These are phyloP conservation scores for Xylaria hypoxylon DNA, from an alignment of 2,329 filamentous ascomycete species.

Conservation along the genomic window DNA sequence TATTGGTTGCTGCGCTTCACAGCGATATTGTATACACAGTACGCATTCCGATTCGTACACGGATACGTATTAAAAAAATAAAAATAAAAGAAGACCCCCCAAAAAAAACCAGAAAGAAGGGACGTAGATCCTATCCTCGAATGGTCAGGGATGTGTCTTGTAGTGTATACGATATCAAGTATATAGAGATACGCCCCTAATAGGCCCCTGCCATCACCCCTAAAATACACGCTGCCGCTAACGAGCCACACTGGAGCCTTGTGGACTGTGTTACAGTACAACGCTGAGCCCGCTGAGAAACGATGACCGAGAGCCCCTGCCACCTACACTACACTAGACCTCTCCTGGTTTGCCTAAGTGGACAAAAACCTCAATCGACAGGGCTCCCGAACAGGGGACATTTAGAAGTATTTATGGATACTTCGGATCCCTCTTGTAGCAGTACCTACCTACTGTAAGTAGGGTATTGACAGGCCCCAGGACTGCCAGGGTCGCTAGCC, in stretches of 20 bases:
- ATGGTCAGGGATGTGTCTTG: constrained; percentile 27
- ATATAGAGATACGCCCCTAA: constrained; percentile 39
- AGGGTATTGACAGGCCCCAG: constrained; percentile 1
- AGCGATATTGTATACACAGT: constrained; percentile 20
- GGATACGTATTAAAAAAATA: constrained; percentile 16
- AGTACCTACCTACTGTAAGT: background rate
- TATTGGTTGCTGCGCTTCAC: background rate
- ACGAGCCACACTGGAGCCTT: constrained; percentile 45
- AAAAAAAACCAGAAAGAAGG: constrained; percentile 1
- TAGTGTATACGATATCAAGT: constrained; percentile 34
- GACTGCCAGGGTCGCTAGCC: constrained; percentile 41
- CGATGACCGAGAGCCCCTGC: constrained; percentile 35
- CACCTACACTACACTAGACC: background rate
- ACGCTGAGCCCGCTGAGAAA: constrained; percentile 41
- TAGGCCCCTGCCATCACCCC: constrained; percentile 34
- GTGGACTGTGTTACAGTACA: constrained; percentile 43
- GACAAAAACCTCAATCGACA: constrained; percentile 26
- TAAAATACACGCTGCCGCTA: constrained; percentile 45
- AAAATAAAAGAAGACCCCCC: too few relatives aligned
- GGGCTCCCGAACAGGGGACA: constrained; percentile 24
- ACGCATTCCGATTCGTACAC: constrained; percentile 13
- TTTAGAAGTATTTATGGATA: constrained; percentile 8
- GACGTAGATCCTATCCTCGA: constrained; percentile 34
- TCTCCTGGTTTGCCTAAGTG: constrained; percentile 32
- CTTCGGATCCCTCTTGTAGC: constrained; percentile 4